Evolutionary conservation across 148 eudicot genomes (phyloP), one percentile per base, ranked within the genome.

Genomic region (Silene conica): DNA sequence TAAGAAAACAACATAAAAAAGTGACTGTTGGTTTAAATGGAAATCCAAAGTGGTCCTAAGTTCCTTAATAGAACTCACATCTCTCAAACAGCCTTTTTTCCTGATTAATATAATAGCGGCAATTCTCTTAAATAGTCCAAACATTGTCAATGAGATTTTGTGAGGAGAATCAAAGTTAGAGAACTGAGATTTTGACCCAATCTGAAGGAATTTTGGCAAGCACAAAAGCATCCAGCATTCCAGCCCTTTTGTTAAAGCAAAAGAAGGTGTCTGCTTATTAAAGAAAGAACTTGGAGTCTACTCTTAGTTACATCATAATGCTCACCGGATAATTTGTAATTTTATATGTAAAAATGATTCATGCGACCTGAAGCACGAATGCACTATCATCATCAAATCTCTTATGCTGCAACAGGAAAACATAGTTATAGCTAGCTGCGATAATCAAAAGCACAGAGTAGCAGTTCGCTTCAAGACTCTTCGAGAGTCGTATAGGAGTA

Each of bases 151-250:
- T 58, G 45, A 71, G 75, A 71, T 31, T 66, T 70, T 75, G 82
- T 41, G 23, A 70, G 46, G 75, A 73, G 78, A 75, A 80, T 71
- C 75, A 74, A 59, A 71, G 55, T 65, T 65, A 75, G 23, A 75
- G 63, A 75, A 28, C 46, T 46, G 41, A 20, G 75, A 65, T 59
- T 71, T 76, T 76, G 76, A 80, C 76, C 73, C 79, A 46, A 72
- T 65, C 76, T 80, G 45, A 25, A 71, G 20, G 66, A 63, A 63
- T 57, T 62, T 69, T 74, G 67, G 26, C 77, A 68, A 70, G 18
- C 71, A 71, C 76, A 65, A 79, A 80, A 76, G 83, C 75, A 80
- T 76, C 79, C 67, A n/a, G n/a, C n/a, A n/a, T n/a, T n/a, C n/a
- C n/a, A 76, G 34, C 26, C 48, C 79, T 80, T 76, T 80, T 8